Evolutionary conservation across 2,329 filamentous ascomycete species (phyloP), one percentile per base, ranked within the genome.

Genomic region (Penicillium sclerotigenum): DNA sequence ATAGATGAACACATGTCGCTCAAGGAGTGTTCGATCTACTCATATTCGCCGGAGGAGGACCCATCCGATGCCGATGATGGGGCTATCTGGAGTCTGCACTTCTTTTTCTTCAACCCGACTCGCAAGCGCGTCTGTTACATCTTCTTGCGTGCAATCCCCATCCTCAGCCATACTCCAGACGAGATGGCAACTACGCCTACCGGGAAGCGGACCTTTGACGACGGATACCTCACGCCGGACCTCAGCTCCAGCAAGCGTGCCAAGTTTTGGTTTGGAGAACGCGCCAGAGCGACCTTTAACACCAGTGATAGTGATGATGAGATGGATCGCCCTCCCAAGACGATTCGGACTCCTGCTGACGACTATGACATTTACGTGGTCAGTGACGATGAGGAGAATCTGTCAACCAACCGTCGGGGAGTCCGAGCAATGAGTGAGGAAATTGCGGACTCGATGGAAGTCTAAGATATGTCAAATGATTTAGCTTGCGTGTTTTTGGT

Each of bases 51-150:
- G 0, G 87, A 91, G 38, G 90, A 92, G 59, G 92, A 96, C 68
- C 91, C 91, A 0, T 96, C 95, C 67, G 91, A 91, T 60, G 92
- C 96, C 58, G 93, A 96, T 59, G 91, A 97, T 69, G 90, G 90
- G 59, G 88, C 92, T 10, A 92, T 99, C 60, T 99, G 93, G 93
- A 91, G 90, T 47, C 82, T 92, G 60, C 92, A 97, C 73, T 97
- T 96, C 75, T 96, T 99, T 79, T 96, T 97, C 74, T 97, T 97
- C 82, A 97, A 96, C 80, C 93, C 93, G 68, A 81, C 87, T 26
- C 83, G 88, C 69, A 97, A 97, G 79, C 86, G 94, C 40, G 93
- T 99, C 18, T 92, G 91, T 58, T 99, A 99, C 72, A 79, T 99
- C 43, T 95, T 97, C 69, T 84, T 97, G 43, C 88, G 93, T 59